phyloP scores from a whole-genome alignment of 2,329 filamentous ascomycete genomes.

The Cladophialophora bantiana region DNA sequence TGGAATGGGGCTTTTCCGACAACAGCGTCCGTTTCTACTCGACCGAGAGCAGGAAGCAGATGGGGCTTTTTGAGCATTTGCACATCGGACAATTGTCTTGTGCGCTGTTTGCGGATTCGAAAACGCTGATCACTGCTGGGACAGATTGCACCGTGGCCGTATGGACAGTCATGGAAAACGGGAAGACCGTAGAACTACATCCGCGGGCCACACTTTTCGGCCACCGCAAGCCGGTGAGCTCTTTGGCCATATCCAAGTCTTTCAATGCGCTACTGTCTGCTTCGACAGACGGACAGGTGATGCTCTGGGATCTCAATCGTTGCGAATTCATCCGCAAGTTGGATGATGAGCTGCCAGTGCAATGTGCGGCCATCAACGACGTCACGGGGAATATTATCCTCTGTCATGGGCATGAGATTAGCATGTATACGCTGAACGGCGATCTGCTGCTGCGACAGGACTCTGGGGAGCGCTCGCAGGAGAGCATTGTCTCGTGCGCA shows the following conservation, averaged over 20 bases:
- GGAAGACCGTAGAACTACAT: constrained; percentile 77
- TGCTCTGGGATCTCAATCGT: constrained; percentile 94
- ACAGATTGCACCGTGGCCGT: constrained; percentile 91
- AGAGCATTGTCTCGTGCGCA: constrained; percentile 80
- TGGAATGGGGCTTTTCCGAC: constrained; percentile 96
- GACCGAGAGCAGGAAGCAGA: constrained; percentile 78
- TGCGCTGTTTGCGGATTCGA: constrained; percentile 84
- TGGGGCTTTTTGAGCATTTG: constrained; percentile 91
- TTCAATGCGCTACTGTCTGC: constrained; percentile 89
- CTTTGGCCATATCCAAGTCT: constrained; percentile 82
- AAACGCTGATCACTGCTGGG: constrained; percentile 88
- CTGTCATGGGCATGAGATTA: constrained; percentile 75
- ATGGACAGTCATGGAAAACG: constrained; percentile 71
- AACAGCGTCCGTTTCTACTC: constrained; percentile 91
- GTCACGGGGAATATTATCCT: constrained; percentile 88
- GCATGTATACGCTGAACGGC: constrained; percentile 88
- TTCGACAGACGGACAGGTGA: constrained; percentile 79
- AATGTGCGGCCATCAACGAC: constrained; percentile 85
- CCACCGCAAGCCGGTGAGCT: constrained; percentile 82
- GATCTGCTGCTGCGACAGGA: constrained; percentile 81
- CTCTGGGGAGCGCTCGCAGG: constrained; percentile 74
- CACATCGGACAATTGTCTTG: constrained; percentile 89
- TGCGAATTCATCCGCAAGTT: constrained; percentile 83
- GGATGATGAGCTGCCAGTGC: constrained; percentile 61
- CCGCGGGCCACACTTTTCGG: constrained; percentile 85